Evolutionary conservation across 2,329 filamentous ascomycete genomes (phyloP).

Genomic region (Bretziella fagacearum): DNA sequence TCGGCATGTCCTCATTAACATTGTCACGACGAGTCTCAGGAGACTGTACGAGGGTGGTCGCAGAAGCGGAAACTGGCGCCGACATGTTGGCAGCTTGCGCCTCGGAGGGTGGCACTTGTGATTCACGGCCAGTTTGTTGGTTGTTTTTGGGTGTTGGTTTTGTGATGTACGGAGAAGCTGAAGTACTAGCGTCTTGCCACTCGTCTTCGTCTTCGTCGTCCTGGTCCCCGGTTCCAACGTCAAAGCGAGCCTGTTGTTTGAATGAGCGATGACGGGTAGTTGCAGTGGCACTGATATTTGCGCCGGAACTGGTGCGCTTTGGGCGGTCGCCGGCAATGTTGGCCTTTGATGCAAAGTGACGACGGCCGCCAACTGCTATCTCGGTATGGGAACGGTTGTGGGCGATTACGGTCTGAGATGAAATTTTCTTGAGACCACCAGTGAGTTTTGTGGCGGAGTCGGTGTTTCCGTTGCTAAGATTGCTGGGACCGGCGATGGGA

Average conservation of each 20-base stretch:
- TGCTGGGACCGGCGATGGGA: not conserved
- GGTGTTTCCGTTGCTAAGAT: not conserved
- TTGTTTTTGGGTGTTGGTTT: constrained; percentile 6
- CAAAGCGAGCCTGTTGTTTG: constrained; percentile 44
- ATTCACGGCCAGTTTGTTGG: not conserved
- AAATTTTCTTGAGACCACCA: constrained; percentile 9
- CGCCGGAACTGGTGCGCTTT: constrained; percentile 27
- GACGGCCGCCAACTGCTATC: constrained; percentile 30
- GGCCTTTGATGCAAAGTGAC: constrained; percentile 42
- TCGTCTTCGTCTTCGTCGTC: constrained; percentile 35
- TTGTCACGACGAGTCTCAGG: not conserved
- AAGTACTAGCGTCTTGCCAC: constrained; percentile 50
- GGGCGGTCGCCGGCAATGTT: constrained; percentile 34
- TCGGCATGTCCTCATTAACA: constrained; percentile 30
- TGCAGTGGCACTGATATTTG: constrained; percentile 7
- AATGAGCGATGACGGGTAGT: constrained; percentile 31
- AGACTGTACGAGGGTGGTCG: constrained; percentile 2
- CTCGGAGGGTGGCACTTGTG: not conserved
- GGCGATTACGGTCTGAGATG: constrained; percentile 25
- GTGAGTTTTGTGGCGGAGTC: not conserved
- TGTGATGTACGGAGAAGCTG: constrained; percentile 37
- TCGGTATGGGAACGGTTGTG: constrained; percentile 25
- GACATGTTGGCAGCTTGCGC: constrained; percentile 2
- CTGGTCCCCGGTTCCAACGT: constrained; percentile 34
- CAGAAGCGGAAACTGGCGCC: constrained; percentile 6